phyloP scores from a whole-genome alignment of 2,329 filamentous ascomycete genomes.

The Chaetomiaceae sp. region DNA sequence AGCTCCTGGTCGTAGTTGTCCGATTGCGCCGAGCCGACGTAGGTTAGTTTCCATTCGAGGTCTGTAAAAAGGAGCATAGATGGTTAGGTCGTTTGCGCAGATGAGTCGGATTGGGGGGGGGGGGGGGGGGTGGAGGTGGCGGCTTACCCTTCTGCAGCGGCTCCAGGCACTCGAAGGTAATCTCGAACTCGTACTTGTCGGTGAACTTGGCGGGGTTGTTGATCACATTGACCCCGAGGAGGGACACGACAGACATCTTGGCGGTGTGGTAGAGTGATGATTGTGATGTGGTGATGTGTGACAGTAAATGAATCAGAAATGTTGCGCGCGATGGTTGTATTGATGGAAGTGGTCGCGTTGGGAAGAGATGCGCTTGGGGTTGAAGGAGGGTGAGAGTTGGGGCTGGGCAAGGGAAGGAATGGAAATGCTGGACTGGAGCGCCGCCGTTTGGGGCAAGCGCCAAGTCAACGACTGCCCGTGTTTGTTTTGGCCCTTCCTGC shows the following conservation, averaged over 20 bases:
- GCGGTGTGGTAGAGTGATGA: constrained; percentile 2
- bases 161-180: constrained; percentile 97
- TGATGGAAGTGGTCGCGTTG: neutral
- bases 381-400: neutral
- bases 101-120: constrained; percentile 1
- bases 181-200: constrained; percentile 93
- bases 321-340: neutral
- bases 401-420: neutral
- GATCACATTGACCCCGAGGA: constrained; percentile 89
- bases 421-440: neutral
- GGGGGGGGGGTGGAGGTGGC: neutral
- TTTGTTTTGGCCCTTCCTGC: constrained; percentile 14
- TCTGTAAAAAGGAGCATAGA: constrained; percentile 50
- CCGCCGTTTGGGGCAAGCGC: constrained; percentile 12
- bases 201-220: constrained; percentile 97
- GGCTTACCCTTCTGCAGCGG: constrained; percentile 81
- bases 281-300: neutral
- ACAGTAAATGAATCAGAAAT: neutral
- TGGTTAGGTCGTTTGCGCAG: neutral
- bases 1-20: constrained; percentile 98
- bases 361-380: neutral
- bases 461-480: neutral
- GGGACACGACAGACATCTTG: constrained; percentile 91
- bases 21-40: constrained; percentile 97
- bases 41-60: constrained; percentile 98